phyloP scores from a whole-genome alignment of 2,329 filamentous ascomycete species.

The Colletotrichum nymphaeae region DNA sequence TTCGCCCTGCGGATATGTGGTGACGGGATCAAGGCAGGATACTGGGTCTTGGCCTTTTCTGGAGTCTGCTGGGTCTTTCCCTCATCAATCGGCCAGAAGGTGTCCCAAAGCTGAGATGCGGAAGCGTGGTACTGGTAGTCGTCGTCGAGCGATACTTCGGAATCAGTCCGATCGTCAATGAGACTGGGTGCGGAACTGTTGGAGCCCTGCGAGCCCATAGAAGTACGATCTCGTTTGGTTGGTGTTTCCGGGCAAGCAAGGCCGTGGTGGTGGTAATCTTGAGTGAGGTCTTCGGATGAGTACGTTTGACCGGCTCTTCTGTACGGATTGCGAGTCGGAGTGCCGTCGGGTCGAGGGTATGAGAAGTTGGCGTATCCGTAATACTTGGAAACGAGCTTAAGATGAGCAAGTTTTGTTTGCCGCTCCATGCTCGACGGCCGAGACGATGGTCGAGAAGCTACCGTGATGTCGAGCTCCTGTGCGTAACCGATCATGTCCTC shows the following conservation, averaged over 20 bases:
- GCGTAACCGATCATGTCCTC: constrained; percentile 32
- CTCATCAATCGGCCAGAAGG: constrained; percentile 54
- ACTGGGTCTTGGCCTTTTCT: constrained; percentile 26
- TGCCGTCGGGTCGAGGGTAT: constrained; percentile 47
- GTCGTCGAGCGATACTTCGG: constrained; percentile 62
- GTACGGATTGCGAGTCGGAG: constrained; percentile 30
- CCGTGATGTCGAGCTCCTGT: constrained; percentile 16
- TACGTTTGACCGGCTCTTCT: constrained; percentile 34
- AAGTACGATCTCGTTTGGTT: constrained; percentile 48
- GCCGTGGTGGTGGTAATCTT: constrained; percentile 10
- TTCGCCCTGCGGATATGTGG: constrained; percentile 36
- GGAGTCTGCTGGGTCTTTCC: constrained; percentile 23
- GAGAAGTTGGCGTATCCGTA: constrained; percentile 55
- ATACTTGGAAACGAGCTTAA: constrained; percentile 53
- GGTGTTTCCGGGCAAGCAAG: constrained; percentile 31
- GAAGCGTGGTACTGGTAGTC: constrained; percentile 61
- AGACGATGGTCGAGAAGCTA: constrained; percentile 28
- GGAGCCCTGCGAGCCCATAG: constrained; percentile 51
- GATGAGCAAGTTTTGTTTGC: constrained; percentile 49
- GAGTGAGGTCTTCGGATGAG: constrained; percentile 26
- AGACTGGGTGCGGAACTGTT: constrained; percentile 59
- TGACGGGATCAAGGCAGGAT: constrained; percentile 37
- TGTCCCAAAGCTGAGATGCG: constrained; percentile 61
- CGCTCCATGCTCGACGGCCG: constrained; percentile 47
- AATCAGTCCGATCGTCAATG: constrained; percentile 62